Base-by-base conservation (phyloP, 805 yeast genomes). In the Candida insectalens region DNA sequence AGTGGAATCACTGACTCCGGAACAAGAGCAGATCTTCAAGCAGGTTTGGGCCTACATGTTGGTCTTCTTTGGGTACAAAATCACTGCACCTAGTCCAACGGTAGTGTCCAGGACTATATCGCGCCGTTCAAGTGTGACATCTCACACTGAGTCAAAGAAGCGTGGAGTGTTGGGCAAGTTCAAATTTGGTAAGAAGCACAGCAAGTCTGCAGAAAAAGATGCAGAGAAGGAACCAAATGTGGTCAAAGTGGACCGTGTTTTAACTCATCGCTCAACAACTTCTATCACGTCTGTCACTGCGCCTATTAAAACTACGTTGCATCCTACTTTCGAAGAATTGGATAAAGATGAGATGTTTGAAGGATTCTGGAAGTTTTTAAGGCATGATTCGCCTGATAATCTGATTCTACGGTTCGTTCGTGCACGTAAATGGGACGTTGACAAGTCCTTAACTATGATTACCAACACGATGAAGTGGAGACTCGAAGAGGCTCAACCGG, bases 351-450 rank as follows among this genome's bases (percentile, higher is more conserved):
- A 63, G 15, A 49, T 76, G 6, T 71, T 72, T 40, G 54, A 54
- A 6, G 66, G 69, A 41, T 65, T 77, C 50, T 72, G 81, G 79
- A 51, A 60, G 28, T 65, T 77, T 65, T 49, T 75, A 33, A 76
- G 89, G 58, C 69, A 75, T 27, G 97, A 89, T 53, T 67, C 78
- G 30, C 82, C 94, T 3, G 99, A 92, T 56, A 79, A 82, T 46
- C 57, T 78, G 44, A 33, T 84, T 20, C 64, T 88, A 49, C 70
- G 94, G 47, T 88, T 80, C 48, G 58, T 83, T 18, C 69, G 95
- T 45, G 96, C 96, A 25, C 76, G 96, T 59, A 85, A 85, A 59
- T 85, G 85, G 78, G 74, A 81, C 43, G 65, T 77, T 16, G 78
- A 74, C 44, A 72, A 76, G 48, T 67, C 85, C 0, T 52, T 83